phyloP scores from a whole-genome alignment of 2,329 filamentous ascomycete species.

The Penicillium sp. region DNA sequence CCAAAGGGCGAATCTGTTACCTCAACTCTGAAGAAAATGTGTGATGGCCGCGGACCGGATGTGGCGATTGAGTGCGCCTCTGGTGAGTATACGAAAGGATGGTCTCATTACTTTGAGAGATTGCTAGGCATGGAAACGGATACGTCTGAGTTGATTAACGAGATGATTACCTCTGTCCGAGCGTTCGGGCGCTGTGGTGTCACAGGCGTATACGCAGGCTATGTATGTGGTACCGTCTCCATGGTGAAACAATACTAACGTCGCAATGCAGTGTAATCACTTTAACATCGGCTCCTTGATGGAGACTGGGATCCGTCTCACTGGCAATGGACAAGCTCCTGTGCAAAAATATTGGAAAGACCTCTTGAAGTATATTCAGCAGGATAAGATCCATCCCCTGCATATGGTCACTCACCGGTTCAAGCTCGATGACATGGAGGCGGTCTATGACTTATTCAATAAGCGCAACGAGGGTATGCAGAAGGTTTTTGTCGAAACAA shows the following conservation, averaged over 20 bases:
- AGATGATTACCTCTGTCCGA: conserved; percentile 58
- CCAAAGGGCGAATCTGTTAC: conserved; percentile 68
- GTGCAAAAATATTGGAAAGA: conserved; percentile 84
- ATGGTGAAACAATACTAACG: not conserved
- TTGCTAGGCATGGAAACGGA: conserved; percentile 76
- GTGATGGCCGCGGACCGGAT: conserved; percentile 73
- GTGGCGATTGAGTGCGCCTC: conserved; percentile 71
- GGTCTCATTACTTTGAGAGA: conserved; percentile 64
- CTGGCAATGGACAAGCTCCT: conserved; percentile 69
- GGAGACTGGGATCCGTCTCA: conserved; percentile 79
- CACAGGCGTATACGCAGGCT: conserved; percentile 71
- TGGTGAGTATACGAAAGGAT: conserved; percentile 66
- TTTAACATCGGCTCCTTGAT: conserved; percentile 83
- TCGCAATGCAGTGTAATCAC: conserved; percentile 57
- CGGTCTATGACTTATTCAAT: conserved; percentile 67
- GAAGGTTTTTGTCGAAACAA: conserved; percentile 72
- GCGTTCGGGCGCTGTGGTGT: conserved; percentile 70
- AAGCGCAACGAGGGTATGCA: conserved; percentile 66
- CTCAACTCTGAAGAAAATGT: conserved; percentile 67
- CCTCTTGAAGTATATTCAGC: conserved; percentile 68
- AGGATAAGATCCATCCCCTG: conserved; percentile 70
- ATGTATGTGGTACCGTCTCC: conserved; percentile 44
- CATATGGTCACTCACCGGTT: conserved; percentile 82
- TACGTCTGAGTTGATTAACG: conserved; percentile 68
- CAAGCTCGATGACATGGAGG: conserved; percentile 70